Base-by-base conservation (phyloP, 2,329 filamentous ascomycete genomes). In the Aspergillus thermomutatus region DNA sequence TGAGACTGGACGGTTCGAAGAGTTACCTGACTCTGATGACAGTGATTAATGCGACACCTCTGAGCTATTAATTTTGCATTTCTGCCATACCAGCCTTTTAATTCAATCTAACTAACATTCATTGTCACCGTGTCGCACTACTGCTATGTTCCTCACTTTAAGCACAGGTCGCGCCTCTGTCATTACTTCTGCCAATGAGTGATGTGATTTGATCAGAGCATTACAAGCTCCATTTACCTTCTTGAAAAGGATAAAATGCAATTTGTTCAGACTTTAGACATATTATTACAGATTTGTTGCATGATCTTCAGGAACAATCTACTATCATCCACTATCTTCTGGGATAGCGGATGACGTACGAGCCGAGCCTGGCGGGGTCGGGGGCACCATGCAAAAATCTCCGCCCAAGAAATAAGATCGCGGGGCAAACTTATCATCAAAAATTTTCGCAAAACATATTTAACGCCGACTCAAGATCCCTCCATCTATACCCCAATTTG, bases 1-100 rank as follows among this genome's bases (percentile, higher is more conserved):
- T 55, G 83, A 84, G 48, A 84, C 88, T 61, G 91, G 90, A 0
- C 79, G 87, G 53, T 85, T 92, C 53, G 81, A 91, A 67, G 87
- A 92, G 66, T 69, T 92, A 43, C 77, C 81, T 17, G 83, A 85
- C 53, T 83, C 86, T 58, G 66, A 67, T 41, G 74, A 75, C 48
- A 73, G 69, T 52, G 72, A 75, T 52, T 70, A 56, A 63, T 19
- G 11, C 14, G 6, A 11, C 11, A 17, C 14, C 11, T 23, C 6
- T 14, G 21, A 46, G 19, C 21, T 23, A 45, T 26, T 7, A 34
- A 14, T 26, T 26, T 17, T 25, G 1, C 10, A 46, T 46, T 26
- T 21, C 9, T 52, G 40, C 19, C 27, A 43, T 46, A 14, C 27
- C 40, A 34, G 53, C 45, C 53, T 45, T 23, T 45, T 17, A 46